Base-by-base conservation (phyloP, 805 yeast genomes). In the Candida boleticola region DNA sequence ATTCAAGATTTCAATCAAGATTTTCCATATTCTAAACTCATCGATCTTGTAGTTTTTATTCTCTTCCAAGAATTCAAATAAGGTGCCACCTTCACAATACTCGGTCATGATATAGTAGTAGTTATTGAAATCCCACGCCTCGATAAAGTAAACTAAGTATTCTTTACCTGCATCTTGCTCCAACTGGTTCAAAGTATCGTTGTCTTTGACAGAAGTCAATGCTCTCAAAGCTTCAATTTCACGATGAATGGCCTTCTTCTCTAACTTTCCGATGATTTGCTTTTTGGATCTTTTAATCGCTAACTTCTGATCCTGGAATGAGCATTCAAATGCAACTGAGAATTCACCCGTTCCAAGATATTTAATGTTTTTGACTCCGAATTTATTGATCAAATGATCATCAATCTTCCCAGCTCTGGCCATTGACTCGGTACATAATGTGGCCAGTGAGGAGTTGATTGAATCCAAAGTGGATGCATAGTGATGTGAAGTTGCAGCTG, bases 21-120 rank as follows among this genome's bases (percentile, higher is more conserved):
- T 92, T 66, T 93, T 93, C 99, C 99, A 93, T 31, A 92, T 90
- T 52, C 99, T 77, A 85, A 97, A 93, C 61, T 93, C 99, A 58
- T 93, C 99, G 39, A 93, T 72, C 52, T 83, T 82, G 23, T 87
- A 78, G 31, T 82, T 74, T 37, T 83, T 80, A 58, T 82, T 83
- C 50, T 86, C 95, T 25, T 81, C 74, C 40, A 93, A 63, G 55
- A 92, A 93, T 45, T 79, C 79, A 55, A 83, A 93, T 44, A 93
- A 66, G 18, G 93, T 86, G 1, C 98, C 98, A 58, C 90, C 93
- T 55, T 90, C 98, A 65, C 97, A 93, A 62, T 71, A 90, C 52
- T 92, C 97, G 3, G 96, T 89, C 93, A 89, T 87, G 29, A 93
- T 88, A 60, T 92, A 93, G 49, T 84, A 78, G 50, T 82, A 81